phyloP scores from a whole-genome alignment of 2,329 filamentous ascomycete species.

The Colletotrichum sp. region DNA sequence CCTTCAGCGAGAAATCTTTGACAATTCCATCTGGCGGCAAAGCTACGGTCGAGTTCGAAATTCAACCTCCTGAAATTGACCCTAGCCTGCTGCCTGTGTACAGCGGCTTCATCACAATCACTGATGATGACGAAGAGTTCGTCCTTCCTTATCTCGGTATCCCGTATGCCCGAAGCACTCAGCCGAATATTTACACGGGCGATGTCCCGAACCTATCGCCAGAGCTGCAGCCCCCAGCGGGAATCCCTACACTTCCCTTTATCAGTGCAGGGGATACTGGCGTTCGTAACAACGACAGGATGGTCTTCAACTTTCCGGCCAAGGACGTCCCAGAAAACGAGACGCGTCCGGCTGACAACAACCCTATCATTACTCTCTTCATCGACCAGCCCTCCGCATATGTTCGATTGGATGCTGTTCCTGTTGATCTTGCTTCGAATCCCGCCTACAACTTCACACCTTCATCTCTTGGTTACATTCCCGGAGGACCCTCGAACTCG shows the following conservation, averaged over 20 bases:
- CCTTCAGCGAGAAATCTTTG: neutral
- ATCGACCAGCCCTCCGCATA: constrained; percentile 5
- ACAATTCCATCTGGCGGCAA: neutral
- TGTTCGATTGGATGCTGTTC: neutral
- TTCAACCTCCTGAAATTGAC: neutral
- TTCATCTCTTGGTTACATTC: neutral
- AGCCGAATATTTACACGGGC: neutral
- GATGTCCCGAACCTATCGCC: neutral
- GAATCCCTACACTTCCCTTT: neutral
- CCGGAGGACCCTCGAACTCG: neutral
- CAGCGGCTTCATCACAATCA: constrained; percentile 7
- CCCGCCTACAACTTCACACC: constrained; percentile 1
- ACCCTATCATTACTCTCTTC: neutral
- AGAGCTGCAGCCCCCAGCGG: neutral
- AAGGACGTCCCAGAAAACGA: neutral
- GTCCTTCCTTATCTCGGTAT: constrained; percentile 1
- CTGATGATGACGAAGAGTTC: neutral
- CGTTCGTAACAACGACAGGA: neutral
- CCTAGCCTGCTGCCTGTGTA: neutral
- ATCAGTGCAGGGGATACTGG: neutral
- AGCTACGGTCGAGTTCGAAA: neutral
- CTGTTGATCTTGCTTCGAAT: constrained; percentile 1
- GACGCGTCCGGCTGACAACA: neutral
- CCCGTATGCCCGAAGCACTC: neutral
- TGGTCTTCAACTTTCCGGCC: constrained; percentile 8